Evolutionary conservation across 1,139 yeast genomes (phyloP).

Genomic region (Geotrichum candidum): DNA sequence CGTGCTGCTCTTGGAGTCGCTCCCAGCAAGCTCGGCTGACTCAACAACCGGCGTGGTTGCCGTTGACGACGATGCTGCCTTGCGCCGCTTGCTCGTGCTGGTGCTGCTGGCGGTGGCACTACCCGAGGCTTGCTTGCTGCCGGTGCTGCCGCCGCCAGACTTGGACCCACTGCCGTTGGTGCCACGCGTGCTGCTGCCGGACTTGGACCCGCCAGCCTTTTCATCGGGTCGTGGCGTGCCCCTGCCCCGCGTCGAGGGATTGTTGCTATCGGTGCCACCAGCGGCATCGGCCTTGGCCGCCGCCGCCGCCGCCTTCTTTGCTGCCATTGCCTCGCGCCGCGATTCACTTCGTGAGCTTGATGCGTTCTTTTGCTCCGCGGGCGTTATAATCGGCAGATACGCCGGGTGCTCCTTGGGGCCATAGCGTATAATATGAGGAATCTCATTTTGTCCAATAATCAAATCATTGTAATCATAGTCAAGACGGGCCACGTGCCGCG

Average conservation of each 20-base stretch:
- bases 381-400: slow-evolving; percentile 41
- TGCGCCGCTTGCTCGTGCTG: slow-evolving; percentile 10
- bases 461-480: slow-evolving; percentile 73
- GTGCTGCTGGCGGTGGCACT: background rate
- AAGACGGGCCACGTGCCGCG: slow-evolving; percentile 63
- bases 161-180: background rate
- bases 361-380: slow-evolving; percentile 24
- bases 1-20: background rate
- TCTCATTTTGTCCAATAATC: slow-evolving; percentile 58
- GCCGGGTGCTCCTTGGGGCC: slow-evolving; percentile 91
- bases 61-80: slow-evolving; percentile 17
- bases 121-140: slow-evolving; percentile 12
- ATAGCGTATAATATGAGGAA: slow-evolving; percentile 49
- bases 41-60: slow-evolving; percentile 11
- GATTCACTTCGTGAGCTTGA: slow-evolving; percentile 48
- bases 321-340: slow-evolving; percentile 88
- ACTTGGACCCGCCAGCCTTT: slow-evolving; percentile 11
- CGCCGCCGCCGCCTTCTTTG: slow-evolving; percentile 53
- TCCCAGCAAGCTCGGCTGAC: background rate
- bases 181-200: background rate
- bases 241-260: slow-evolving; percentile 17
- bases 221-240: slow-evolving; percentile 16
- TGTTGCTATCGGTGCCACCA: slow-evolving; percentile 9
- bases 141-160: slow-evolving; percentile 16
- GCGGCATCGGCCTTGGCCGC: slow-evolving; percentile 22